Evolutionary conservation across 2,329 filamentous ascomycete genomes (phyloP), one percentile per base, ranked within the genome.

Genomic region (Colletotrichum zoysiae): DNA sequence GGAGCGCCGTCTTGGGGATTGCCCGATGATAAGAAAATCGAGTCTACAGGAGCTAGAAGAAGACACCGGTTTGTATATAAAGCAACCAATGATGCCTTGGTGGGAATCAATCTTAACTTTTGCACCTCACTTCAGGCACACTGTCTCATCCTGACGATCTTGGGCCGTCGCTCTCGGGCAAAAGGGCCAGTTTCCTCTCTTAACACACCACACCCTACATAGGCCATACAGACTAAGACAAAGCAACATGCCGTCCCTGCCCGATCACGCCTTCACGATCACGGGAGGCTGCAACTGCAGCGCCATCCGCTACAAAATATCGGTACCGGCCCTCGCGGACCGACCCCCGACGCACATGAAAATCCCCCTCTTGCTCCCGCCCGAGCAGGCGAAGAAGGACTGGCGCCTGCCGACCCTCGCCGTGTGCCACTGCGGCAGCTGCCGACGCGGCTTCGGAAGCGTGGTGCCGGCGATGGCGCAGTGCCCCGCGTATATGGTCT

Each of bases 201-300:
- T n/a, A 42, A 26, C 35, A n/a, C 12, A 4, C 9, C 35, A n/a
- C 12, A 4, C 9, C 18, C 20, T 35, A 33, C 6, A 42, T 40
- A 35, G 11, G 12, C 8, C 2, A 38, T 11, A 6, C 8, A 50
- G 55, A 44, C 23, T 42, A 30, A 30, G 30, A 30, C 3, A 30
- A 30, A 51, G 35, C 33, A 56, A 38, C 56, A 76, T 79, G 76
- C 60, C 75, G 71, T 57, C 55, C 14, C 66, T 77, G 11, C 76
- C 76, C 20, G 56, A 75, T 53, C 68, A 77, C 14, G 64, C 75
- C 35, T 65, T 65, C 50, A 76, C 65, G n/a, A 60, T 77, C 44
- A 77, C 76, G 3, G 76, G 77, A 44, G 76, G 77, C 44, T 78
- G 76, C 60, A 76, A 76, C 35, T 77, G 77, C 58, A 75, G 76